phyloP scores from a whole-genome alignment of 2,329 filamentous ascomycete genomes.

The Scedosporium boydii region DNA sequence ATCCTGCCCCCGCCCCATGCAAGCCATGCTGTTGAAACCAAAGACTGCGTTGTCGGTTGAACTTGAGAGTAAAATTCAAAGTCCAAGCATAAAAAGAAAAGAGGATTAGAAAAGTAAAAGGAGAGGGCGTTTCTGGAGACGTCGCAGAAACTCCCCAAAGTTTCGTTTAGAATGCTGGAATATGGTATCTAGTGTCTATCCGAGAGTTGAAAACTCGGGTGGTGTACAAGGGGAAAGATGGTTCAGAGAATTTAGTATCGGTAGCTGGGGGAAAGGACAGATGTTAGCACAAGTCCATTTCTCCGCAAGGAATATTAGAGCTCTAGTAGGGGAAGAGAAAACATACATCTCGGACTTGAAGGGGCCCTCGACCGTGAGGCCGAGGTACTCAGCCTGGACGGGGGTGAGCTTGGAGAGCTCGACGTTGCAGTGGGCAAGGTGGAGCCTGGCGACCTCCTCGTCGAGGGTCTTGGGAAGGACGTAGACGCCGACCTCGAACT shows the following conservation, averaged over 20 bases:
- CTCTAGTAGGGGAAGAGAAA: neutral
- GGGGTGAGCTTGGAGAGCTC: constrained; percentile 80
- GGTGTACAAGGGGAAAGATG: neutral
- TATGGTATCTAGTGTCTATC: constrained; percentile 11
- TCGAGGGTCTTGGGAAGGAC: constrained; percentile 98
- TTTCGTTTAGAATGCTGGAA: constrained; percentile 10
- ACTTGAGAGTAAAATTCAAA: constrained; percentile 2
- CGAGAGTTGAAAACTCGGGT: constrained; percentile 6
- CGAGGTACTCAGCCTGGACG: constrained; percentile 91
- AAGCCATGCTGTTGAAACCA: constrained; percentile 6
- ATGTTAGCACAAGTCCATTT: too few species aligned
- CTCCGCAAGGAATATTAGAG: too few species aligned
- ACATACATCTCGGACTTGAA: constrained; percentile 91
- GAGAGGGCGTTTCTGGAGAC: constrained; percentile 7
- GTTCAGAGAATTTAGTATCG: constrained; percentile 29
- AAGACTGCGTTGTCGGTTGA: constrained; percentile 2
- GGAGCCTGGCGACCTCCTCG: constrained; percentile 93
- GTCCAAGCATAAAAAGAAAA: constrained; percentile 14
- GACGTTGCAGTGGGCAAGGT: constrained; percentile 87
- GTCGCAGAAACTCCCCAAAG: constrained; percentile 10
- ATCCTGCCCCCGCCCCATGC: constrained; percentile 9
- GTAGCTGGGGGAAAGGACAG: constrained; percentile 21
- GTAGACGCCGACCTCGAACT: constrained; percentile 88
- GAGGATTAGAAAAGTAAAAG: constrained; percentile 3
- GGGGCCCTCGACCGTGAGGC: constrained; percentile 75